Evolutionary conservation across 2,329 filamentous ascomycete species (phyloP), one percentile per base, ranked within the genome.

Genomic region (Hymenoscyphus infarciens): DNA sequence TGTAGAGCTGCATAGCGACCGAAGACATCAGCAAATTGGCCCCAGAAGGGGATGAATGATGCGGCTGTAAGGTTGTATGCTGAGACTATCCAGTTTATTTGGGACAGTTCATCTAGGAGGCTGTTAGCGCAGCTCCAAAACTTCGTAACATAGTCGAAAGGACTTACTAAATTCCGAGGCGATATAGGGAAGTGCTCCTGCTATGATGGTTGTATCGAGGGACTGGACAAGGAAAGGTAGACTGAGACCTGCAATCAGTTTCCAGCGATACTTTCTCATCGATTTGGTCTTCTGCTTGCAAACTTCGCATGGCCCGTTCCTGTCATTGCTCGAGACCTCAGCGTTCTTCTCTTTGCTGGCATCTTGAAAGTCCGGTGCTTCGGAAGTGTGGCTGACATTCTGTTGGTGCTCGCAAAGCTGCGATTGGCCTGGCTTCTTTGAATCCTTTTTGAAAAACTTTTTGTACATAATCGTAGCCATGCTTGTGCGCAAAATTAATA

Each of bases 31-130:
- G 84, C 81, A 54, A 87, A 78, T 67, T 89, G 86, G 1, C 83
- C 85, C 75, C 86, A 89, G 59, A 83, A 82, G 3, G 87, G 87
- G 8, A 89, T 85, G 66, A 89, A 89, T 1, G 86, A 82, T 1
- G 87, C 86, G 0, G 84, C 84, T 0, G 86, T 87, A 15, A 91
- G 77, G 59, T 86, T 89, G 74, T 89, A 90, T 6, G 86, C 79
- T 0, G 87, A 87, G 19, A 89, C 83, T 69, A 91, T 87, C 86
- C 86, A 89, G 70, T 87, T 89, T 1, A 88, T 78, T 68, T 87
- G 82, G 19, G 82, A 79, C 4, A 85, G 71, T 69, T 85, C 72
- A 64, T 79, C 81, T 82, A 61, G 0, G 13, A 31, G 5, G 11
- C 3, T n/a, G 29, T 67, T 54, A 67, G 66, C 27, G 25, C 25